Base-by-base conservation (phyloP, 306 rosid genomes). In the Medicago arabica region DNA sequence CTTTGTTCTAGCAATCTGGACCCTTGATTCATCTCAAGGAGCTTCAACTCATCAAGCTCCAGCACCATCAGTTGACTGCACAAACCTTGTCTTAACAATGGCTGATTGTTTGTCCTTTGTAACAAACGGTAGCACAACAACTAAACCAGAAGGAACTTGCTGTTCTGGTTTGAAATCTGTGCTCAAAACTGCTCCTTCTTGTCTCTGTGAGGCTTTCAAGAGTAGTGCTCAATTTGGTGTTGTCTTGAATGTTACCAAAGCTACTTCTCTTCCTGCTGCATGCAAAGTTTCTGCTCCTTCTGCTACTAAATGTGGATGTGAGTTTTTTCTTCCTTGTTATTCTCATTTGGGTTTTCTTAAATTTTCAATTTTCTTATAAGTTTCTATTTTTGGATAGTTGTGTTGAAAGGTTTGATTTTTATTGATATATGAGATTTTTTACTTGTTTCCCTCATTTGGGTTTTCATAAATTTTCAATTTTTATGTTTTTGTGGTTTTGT, bases 231-330 rank as follows among this genome's bases (percentile, higher is more conserved):
- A 89, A 54, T 81, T 90, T 14, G 99, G 99, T n/a, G 89, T 96
- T 7, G 86, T 87, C n/a, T 82, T 96, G 86, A 92, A 92, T 78
- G 78, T 92, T 39, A 88, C 97, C 3, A 92, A 90, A 78, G 99
- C 98, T 14, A n/a, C 72, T 9, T 1, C 90, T 81, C 98, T 96
- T 55, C 98, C 99, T 7, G 77, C 91, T 23, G 98, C 93, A 34
- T 96, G 99, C 91, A 89, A 96, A 82, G 86, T 92, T 72, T 87
- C 93, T 31, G 91, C 97, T 17, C 90, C 99, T 21, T 86, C 97
- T 21, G 85, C 82, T 67, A 4, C 96, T 43, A 89, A 88, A 38
- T 96, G 99, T 77, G 91, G 85, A 82, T 82, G 99, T 96, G 3
- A 72, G 93, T 78, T 17, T 14, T 39, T 21, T 71, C 39, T 17